These are phyloP conservation scores for Lithospermum erythrorhizon DNA, from an alignment of 257 asterid species.

Conservation along the genomic window DNA sequence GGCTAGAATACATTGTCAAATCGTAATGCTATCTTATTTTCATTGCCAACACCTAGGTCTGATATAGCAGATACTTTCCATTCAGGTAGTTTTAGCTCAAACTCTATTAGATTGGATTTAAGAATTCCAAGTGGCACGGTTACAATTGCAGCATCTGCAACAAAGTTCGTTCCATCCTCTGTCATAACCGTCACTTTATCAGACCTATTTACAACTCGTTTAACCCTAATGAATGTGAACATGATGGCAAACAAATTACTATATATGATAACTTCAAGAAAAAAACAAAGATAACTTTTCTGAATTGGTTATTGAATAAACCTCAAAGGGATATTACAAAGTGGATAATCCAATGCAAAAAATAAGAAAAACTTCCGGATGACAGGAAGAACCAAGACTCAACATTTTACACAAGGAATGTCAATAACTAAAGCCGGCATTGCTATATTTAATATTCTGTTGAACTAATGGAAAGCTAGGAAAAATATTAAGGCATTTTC, in stretches of 20 bases:
- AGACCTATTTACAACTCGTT: conserved; percentile 48
- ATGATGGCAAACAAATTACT: neutral
- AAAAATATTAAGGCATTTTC: too few relatives aligned
- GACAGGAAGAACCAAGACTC: too few relatives aligned
- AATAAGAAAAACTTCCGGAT: too few relatives aligned
- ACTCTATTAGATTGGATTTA: conserved; percentile 66
- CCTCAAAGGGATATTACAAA: too few relatives aligned
- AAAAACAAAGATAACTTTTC: too few relatives aligned
- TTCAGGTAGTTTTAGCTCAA: conserved; percentile 81
- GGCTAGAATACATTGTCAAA: conserved; percentile 91
- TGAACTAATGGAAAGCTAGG: too few relatives aligned
- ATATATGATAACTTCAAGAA: too few relatives aligned
- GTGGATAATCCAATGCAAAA: too few relatives aligned
- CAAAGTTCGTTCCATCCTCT: conserved; percentile 66
- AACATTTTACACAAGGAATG: too few relatives aligned
- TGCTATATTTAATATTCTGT: too few relatives aligned
- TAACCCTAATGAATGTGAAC: conserved; percentile 40
- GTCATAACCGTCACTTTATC: conserved; percentile 58
- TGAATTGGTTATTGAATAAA: too few relatives aligned
- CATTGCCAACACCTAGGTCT: conserved; percentile 92
- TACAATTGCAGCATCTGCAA: conserved; percentile 80
- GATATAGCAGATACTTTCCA: conserved; percentile 89
- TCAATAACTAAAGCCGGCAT: too few relatives aligned
- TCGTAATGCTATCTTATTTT: conserved; percentile 73
- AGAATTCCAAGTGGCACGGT: conserved; percentile 90